Base-by-base conservation (phyloP, 1,139 yeast genomes). In the Zygosaccharomyces sapae region DNA sequence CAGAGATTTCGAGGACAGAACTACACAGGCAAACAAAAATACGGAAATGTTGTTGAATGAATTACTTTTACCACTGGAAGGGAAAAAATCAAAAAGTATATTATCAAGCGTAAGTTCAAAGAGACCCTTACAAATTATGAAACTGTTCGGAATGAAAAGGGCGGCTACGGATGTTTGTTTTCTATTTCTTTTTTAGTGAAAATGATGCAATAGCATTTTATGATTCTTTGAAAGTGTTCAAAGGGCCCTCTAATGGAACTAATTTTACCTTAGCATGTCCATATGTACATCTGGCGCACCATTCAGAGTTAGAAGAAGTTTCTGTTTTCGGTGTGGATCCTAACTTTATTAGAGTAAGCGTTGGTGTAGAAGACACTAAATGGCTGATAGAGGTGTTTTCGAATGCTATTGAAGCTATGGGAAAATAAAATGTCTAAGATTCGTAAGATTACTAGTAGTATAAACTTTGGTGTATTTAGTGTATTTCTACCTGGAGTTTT, bases 241-340 rank as follows among this genome's bases (percentile, higher is more conserved):
- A 89, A 65, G 97, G 97, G 2, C 97, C 97, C 5, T 84, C 94
- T 29, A 75, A 88, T 57, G 96, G 96, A 6, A 89, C 97, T 0
- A 89, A 89, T 67, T 89, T 89, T 70, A 86, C 96, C 0, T 72
- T 89, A 58, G 87, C 87, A 4, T 86, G 95, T 61, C 96, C 96
- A 6, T 89, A 89, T 65, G 78, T 95, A 3, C 80, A 88, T 43
- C 73, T 89, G 55, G 96, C 96, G 0, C 96, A 89, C 65, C 89
- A 80, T 63, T 74, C 71, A 45, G 97, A 89, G 63, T 70, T 88
- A 47, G 95, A 86, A 52, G 92, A 84, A 65, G 83, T 85, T 20
- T 86, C 77, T 49, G 70, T 80, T 58, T 88, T 87, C 82, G 96
- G 95, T 2, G 89, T 88, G 22, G 94, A 86, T 61, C 71, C 83